Evolutionary conservation across 2,329 filamentous ascomycete species (phyloP), one percentile per base, ranked within the genome.

Genomic region (Aspergillus melleus): DNA sequence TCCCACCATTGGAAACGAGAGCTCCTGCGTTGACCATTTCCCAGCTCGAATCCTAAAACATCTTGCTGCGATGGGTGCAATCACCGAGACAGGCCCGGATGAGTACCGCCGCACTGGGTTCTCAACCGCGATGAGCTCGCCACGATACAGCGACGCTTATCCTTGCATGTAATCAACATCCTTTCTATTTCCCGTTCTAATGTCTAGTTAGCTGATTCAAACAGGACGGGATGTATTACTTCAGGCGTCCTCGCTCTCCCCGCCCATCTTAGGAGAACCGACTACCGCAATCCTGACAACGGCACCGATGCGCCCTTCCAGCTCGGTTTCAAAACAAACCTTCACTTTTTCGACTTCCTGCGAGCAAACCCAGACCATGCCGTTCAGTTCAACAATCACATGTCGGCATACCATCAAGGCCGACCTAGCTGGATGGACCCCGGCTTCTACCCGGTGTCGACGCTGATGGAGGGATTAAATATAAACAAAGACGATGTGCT

Each of bases 51-150:
- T 76, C 30, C 61, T 76, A 47, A 72, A 74, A 54, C 75, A 77
- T 24, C 63, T 77, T 0, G 65, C 57, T 16, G 66, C 75, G 2
- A 74, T 76, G 66, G 72, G 72, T 14, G 70, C 73, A 19, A 64
- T 78, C 47, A 59, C 61, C 2, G 74, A 77, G 54, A 69, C 67
- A 3, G 72, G 70, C 0, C 62, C 62, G 1, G 68, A 76, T 55
- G 65, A 70, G 47, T 77, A 77, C 56, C 65, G 67, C n/a, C 63
- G 66, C 4, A 77, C 67, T 16, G 70, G 71, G 32, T 71, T 75
- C 53, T 66, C 73, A 2, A 74, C 55, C 22, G 64, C 72, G 2
- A 52, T 77, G 22, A 54, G 52, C 16, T 52, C 68, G 1, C 59
- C 63, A 2, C 64, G 69, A 12, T 70, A 68, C 52, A 62, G 53